Base-by-base conservation (phyloP, 179 eudicot genomes). In the Beta macrorhiza region DNA sequence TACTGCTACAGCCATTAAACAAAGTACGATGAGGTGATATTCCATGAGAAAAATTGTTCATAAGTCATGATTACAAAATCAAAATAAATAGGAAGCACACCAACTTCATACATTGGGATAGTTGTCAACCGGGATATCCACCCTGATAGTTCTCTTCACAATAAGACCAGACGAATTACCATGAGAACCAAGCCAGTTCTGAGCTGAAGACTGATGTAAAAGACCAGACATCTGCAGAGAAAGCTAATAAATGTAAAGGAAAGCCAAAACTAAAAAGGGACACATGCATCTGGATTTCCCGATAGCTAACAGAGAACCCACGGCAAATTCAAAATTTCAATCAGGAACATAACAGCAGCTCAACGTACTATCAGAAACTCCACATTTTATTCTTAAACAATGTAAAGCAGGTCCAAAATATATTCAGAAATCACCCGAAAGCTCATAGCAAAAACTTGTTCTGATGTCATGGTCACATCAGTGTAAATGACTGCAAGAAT, bases 111-210 rank as follows among this genome's bases (percentile, higher is more conserved):
- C 99, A 89, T 84, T 96, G 83, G 99, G 99, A 85, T 90, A 96
- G 72, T 90, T 87, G 52, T 91, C 97, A 79, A 91, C 97, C 72
- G 99, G 99, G 68, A 96, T 92, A 85, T 96, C 99, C 82, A 96
- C 93, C 86, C 99, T 90, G 79, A 94, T 88, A 75, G 97, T 91
- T 86, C 91, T 90, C 93, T 94, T 96, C 87, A 91, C 99, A 53
- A 94, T 89, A 71, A 94, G 95, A 84, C 95, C 95, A 44, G 99
- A 96, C 45, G 99, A 92, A 84, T 89, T 89, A 80, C 88, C 85
- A 83, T 90, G 98, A 79, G 99, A 90, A 82, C 94, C 88, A 76
- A 90, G 89, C 99, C 99, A 94, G 84, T 80, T 91, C 79, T 88
- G 97, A 52, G 92, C 83, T 74, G 97, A 85, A 82, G 98, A 89